Percentiles rank a stretch among this genome's conserved stretches.
These are phyloP conservation scores for Apiospora marii DNA, from an alignment of 2,329 filamentous ascomycete genomes.

Conservation along the genomic window DNA sequence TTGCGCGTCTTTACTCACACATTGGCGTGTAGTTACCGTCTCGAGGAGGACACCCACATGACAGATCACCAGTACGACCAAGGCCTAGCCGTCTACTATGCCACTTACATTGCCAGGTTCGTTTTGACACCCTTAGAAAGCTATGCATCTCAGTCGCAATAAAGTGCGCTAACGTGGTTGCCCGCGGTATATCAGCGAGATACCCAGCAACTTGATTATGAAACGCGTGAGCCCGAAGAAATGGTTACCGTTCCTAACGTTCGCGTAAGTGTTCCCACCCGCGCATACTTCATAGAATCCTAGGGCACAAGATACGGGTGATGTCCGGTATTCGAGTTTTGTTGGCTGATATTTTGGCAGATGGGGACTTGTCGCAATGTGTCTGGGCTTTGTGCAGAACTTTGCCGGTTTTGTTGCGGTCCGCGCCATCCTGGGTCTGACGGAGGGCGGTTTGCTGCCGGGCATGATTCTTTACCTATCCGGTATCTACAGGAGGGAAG, in stretches of 20 bases:
- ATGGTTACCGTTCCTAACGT: constrained; percentile 66
- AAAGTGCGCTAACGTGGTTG: neutral
- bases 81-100: constrained; percentile 71
- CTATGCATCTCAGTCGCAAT: neutral
- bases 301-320: too few species aligned
- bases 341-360: neutral
- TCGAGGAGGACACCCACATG: constrained; percentile 66
- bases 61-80: constrained; percentile 69
- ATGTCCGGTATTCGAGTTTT: neutral
- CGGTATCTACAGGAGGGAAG: constrained; percentile 64
- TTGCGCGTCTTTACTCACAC: neutral
- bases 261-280: constrained; percentile 35
- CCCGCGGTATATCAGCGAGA: constrained; percentile 52
- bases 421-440: constrained; percentile 66
- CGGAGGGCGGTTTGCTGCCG: constrained; percentile 71
- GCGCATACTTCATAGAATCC: neutral
- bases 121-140: constrained; percentile 27
- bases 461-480: constrained; percentile 75
- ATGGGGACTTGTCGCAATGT: constrained; percentile 68
- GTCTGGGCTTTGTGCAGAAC: constrained; percentile 60
- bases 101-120: constrained; percentile 67
- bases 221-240: constrained; percentile 67
- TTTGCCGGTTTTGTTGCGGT: constrained; percentile 67
- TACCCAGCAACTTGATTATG: constrained; percentile 70
- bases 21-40: constrained; percentile 50